A percentile compares a stretch with the other conserved stretches of the same genome.
phyloP scores from a whole-genome alignment of 78 protist genomes.

The Chrysochromulina parva region DNA sequence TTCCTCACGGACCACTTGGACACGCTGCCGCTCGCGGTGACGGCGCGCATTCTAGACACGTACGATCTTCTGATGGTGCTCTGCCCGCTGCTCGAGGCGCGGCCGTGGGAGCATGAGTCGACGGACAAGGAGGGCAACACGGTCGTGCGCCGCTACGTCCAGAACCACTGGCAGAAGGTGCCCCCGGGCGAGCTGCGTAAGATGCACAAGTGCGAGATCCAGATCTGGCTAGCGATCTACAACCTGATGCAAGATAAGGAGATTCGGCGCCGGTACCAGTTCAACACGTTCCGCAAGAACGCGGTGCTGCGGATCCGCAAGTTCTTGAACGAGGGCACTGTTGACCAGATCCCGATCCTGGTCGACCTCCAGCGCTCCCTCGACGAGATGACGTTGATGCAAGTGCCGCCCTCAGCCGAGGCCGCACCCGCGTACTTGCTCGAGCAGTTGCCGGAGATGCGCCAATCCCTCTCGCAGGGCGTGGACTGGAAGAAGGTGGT shows the following conservation, averaged over 20 bases:
- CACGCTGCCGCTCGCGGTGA: neutral
- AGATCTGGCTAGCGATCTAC: constrained; percentile 1
- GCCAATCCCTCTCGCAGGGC: neutral
- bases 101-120: neutral
- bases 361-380: constrained; percentile 16
- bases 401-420: neutral
- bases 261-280: neutral
- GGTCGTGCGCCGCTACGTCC: neutral
- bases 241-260: neutral
- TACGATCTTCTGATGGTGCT: neutral
- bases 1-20: neutral
- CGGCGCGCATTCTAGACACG: neutral
- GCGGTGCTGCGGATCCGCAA: neutral
- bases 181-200: neutral
- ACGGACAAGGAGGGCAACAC: no score
- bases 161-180: neutral
- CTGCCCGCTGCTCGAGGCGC: neutral
- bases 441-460: constrained; percentile 11
- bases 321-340: neutral
- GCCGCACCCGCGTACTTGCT: neutral
- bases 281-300: neutral
- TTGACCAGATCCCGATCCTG: constrained; percentile 5
- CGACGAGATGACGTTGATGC: neutral
- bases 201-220: neutral
- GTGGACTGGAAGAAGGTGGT: neutral